Conservation (phyloP, 208 protist genomes). For the Leishmania braziliensis region DNA sequence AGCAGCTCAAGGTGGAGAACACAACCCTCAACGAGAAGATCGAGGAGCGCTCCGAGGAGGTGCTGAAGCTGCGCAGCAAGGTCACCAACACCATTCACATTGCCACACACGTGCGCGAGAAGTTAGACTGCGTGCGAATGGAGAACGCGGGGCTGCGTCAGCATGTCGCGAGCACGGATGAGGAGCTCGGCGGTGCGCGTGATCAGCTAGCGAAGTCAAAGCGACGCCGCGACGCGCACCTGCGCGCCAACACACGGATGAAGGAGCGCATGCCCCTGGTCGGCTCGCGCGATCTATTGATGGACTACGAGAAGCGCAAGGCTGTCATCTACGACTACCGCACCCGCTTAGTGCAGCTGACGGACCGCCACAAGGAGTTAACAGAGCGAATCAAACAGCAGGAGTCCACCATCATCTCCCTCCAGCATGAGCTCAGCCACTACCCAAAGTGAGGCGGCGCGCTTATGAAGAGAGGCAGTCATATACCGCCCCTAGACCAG, state of each 20-base stretch:
- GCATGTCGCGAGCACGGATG: conserved; percentile 91
- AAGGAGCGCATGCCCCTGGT: conserved; percentile 94
- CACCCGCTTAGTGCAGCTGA: conserved; percentile 77
- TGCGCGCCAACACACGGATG: conserved; percentile 87
- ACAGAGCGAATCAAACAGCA: conserved; percentile 52
- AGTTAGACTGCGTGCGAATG: conserved; percentile 95
- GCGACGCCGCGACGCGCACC: conserved; percentile 87
- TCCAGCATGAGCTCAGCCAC: conserved; percentile 69
- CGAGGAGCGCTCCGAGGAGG: conserved; percentile 98
- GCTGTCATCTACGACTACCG: conserved; percentile 69
- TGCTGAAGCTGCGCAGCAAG: conserved; percentile 96
- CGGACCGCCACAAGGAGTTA: conserved; percentile 76
- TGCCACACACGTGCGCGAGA: conserved; percentile 98
- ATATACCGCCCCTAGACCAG: background rate
- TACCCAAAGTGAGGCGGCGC: conserved; percentile 43
- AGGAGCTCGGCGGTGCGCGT: conserved; percentile 79
- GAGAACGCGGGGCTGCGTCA: conserved; percentile 91
- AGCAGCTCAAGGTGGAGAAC: conserved; percentile 99
- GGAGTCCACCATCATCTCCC: conserved; percentile 54
- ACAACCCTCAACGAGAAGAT: conserved; percentile 98
- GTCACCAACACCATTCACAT: conserved; percentile 97
- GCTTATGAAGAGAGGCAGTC: background rate
- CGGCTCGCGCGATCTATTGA: conserved; percentile 91
- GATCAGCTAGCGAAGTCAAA: conserved; percentile 93
- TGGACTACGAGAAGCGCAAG: conserved; percentile 95